Evolutionary conservation across 2,329 filamentous ascomycete genomes (phyloP).

Genomic region (Zymoseptoria ardabiliae): DNA sequence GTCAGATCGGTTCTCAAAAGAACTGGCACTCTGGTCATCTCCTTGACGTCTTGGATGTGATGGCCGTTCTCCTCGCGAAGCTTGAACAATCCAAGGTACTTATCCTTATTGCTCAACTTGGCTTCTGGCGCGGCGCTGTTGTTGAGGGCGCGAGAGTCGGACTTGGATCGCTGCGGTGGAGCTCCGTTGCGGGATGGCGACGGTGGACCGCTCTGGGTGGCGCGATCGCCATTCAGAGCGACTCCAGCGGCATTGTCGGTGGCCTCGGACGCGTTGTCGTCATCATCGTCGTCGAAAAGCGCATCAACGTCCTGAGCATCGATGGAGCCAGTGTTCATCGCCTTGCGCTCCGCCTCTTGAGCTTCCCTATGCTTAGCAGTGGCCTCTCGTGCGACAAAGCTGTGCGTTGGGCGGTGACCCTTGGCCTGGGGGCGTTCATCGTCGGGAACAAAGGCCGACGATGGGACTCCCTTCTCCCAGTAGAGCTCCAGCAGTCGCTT

Average conservation of each 20-base stretch:
- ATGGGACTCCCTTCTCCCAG: conserved; percentile 99
- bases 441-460: conserved; percentile 90
- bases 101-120: conserved; percentile 87
- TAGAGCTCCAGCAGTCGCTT: conserved; percentile 91
- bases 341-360: conserved; percentile 84
- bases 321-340: conserved; percentile 90
- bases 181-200: conserved; percentile 74
- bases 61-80: conserved; percentile 88
- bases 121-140: conserved; percentile 64
- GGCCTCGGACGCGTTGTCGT: conserved; percentile 65
- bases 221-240: conserved; percentile 71
- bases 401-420: conserved; percentile 42
- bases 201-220: conserved; percentile 90
- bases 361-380: conserved; percentile 75
- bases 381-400: conserved; percentile 72
- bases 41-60: conserved; percentile 95
- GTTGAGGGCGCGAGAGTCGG: conserved; percentile 82
- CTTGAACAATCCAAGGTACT: conserved; percentile 84
- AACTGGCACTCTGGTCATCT: conserved; percentile 96
- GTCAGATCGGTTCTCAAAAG: conserved; percentile 95
- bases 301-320: conserved; percentile 89
- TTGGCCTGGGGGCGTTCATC: conserved; percentile 84
- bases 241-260: conserved; percentile 90
- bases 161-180: conserved; percentile 76
- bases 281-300: conserved; percentile 90